Evolutionary conservation across 768 basidiomycete species (phyloP), one percentile per base, ranked within the genome.

Genomic region (Floccularia luteovirens): DNA sequence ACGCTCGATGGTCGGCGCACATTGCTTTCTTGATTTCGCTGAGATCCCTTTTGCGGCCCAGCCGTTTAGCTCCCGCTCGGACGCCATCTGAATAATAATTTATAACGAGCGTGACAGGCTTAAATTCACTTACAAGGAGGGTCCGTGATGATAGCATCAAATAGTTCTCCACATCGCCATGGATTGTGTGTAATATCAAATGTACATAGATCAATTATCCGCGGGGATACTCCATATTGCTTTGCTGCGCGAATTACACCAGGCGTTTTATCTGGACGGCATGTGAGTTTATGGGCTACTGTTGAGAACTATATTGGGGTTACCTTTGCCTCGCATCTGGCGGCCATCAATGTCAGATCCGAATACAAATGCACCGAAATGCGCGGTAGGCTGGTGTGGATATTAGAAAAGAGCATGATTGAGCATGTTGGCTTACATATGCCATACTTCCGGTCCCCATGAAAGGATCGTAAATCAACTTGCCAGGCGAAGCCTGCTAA

Each of bases 281-380:
- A 35, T 17, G 39, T 14, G 34, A 38, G 11, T 17, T 25, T 37
- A 17, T 30, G 30, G 16, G 19, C 21, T 31, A 21, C 24, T 16
- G 11, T 11, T 10, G 8, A 33, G n/a, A 23, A 38, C 20, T 5
- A 12, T 33, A 31, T 38, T 22, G 28, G 24, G 20, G 10, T 21
- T 47, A 84, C 91, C 75, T 73, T 90, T 94, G 13, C 96, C 96
- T 44, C 91, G 70, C 85, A 98, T 93, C 56, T 98, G 94, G 30
- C 96, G 73, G 0, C 96, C 96, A 53, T 98, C 94, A 36, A 99
- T 97, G 57, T 98, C 96, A 13, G 90, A 92, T 13, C 94, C 96
- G 41, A 87, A 79, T 0, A 92, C 76, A 20, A 79, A 59, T 1
- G 92, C 83, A 2, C 96, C 96, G 48, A 93, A 97, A 52, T 90